A percentile compares a stretch with the other conserved stretches of the same genome.
Evolutionary conservation across 768 basidiomycete genomes (phyloP).

Genomic region (Mrakia hoshinonis): DNA sequence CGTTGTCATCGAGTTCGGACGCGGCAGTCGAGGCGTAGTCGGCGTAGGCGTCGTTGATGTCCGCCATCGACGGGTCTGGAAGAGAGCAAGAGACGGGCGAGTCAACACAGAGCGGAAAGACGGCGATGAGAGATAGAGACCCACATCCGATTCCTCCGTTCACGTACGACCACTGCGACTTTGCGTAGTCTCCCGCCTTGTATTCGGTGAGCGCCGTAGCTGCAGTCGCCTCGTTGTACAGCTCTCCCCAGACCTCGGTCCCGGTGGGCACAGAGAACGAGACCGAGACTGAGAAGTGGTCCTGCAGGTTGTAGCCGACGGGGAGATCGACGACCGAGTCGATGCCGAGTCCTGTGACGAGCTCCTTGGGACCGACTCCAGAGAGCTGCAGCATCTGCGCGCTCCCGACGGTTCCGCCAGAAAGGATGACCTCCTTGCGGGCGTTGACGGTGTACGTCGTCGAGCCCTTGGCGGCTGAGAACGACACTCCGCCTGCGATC

Average conservation of each 20-base stretch:
- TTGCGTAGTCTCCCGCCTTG: conserved; percentile 5
- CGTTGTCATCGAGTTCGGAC: conserved; percentile 1
- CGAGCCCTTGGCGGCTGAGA: conserved; percentile 35
- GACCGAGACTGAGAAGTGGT: conserved; percentile 20
- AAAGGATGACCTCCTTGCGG: conserved; percentile 53
- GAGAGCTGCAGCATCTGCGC: conserved; percentile 53
- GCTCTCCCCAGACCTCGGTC: conserved; percentile 12
- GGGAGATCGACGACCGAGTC: conserved; percentile 47
- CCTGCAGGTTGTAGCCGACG: conserved; percentile 54
- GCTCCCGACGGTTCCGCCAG: conserved; percentile 48
- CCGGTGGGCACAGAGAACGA: background rate
- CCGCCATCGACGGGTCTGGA: conserved; percentile 17
- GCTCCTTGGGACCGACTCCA: conserved; percentile 53
- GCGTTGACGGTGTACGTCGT: conserved; percentile 47
- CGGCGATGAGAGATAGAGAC: background rate
- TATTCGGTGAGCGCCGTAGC: background rate
- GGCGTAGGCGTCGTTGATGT: conserved; percentile 17
- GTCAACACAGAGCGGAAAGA: background rate
- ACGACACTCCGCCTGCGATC: conserved; percentile 49
- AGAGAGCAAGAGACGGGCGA: background rate
- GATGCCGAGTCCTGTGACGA: conserved; percentile 48
- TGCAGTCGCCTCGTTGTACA: conserved; percentile 4
- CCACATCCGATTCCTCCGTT: conserved; percentile 21
- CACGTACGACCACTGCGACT: conserved; percentile 26
- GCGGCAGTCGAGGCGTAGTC: conserved; percentile 22